Conservation (phyloP, 345 rosid genomes). For the Excoecaria cochinchinensis region DNA sequence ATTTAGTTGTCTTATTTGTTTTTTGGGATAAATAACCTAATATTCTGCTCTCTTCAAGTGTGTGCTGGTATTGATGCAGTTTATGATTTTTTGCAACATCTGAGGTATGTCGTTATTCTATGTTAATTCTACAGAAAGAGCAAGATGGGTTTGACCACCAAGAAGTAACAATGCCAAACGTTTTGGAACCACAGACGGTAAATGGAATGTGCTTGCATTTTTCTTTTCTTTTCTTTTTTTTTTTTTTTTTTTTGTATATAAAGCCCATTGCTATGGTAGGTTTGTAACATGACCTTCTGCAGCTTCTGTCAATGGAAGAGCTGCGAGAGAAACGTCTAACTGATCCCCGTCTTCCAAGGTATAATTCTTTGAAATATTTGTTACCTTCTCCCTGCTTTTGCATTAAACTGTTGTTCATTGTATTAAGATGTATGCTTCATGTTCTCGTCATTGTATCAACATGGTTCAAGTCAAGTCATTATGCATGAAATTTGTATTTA, state of each 20-base stretch:
- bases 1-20: background rate
- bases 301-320: conserved; percentile 88
- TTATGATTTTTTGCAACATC: conserved; percentile 12
- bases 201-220: conserved; percentile 20
- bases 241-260: background rate
- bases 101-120: background rate
- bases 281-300: conserved; percentile 35
- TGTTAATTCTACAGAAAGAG: conserved; percentile 52
- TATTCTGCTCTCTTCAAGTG: background rate
- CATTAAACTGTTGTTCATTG: background rate
- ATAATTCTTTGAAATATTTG: conserved; percentile 4
- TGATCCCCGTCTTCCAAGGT: conserved; percentile 92
- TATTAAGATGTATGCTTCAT: background rate
- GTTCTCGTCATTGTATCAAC: background rate
- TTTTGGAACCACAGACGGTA: conserved; percentile 79
- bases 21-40: background rate
- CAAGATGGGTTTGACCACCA: conserved; percentile 79
- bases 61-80: background rate
- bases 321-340: conserved; percentile 73
- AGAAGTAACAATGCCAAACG: conserved; percentile 60
- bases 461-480: background rate
- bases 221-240: too few relatives aligned
- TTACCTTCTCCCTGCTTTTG: background rate
- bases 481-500: background rate
- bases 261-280: conserved; percentile 15